phyloP scores from a whole-genome alignment of 2,329 filamentous ascomycete species.

The Lasiodiplodia hormozganensis region DNA sequence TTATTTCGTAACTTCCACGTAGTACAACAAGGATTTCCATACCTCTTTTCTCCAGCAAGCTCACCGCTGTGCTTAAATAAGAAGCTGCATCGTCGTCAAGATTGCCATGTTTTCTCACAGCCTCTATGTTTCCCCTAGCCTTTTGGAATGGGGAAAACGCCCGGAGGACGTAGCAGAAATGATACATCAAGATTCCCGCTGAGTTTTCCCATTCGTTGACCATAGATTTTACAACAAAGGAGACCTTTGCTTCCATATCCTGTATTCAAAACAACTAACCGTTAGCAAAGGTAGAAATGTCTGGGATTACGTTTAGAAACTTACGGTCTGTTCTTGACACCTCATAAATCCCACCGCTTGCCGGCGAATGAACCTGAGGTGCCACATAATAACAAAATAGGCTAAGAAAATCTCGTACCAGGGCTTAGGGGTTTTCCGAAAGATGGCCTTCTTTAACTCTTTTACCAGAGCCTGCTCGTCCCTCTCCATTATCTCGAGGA shows the following conservation, averaged over 20 bases:
- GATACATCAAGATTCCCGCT: conserved; percentile 39
- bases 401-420: conserved; percentile 47
- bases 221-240: conserved; percentile 30
- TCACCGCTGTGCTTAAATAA: not conserved
- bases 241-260: not conserved
- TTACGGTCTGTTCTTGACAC: conserved; percentile 28
- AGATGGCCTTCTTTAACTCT: conserved; percentile 39
- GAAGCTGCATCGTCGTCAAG: not conserved
- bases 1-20: not conserved
- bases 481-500: not conserved
- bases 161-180: conserved; percentile 43
- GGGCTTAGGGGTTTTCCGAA: conserved; percentile 43
- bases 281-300: not conserved
- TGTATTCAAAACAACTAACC: not conserved
- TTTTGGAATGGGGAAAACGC: conserved; percentile 43
- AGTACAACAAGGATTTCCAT: not conserved
- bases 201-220: conserved; percentile 45
- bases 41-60: not conserved
- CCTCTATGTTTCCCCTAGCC: conserved; percentile 35
- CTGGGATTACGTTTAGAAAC: not conserved
- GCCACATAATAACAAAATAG: conserved; percentile 45
- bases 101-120: not conserved
- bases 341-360: conserved; percentile 44
- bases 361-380: conserved; percentile 45
- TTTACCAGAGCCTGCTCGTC: conserved; percentile 32